Evolutionary conservation across 345 rosid species (phyloP), one percentile per base, ranked within the genome.

Genomic region (Eucalyptus leucophloia): DNA sequence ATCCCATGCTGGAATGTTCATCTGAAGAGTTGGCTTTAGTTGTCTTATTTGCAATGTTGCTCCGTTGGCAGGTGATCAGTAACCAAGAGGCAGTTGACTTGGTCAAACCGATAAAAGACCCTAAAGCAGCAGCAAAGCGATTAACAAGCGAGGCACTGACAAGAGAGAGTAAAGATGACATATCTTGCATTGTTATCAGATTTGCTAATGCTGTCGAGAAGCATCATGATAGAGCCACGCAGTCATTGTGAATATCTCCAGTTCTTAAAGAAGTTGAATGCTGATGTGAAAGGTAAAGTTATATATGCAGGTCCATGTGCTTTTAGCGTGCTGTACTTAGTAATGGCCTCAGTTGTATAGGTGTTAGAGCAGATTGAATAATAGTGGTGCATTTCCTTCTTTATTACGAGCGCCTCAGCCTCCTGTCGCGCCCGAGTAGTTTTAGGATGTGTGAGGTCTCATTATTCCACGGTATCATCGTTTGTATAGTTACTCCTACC

Each of bases 141-240:
- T 87, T 90, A 65, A 90, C 91, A 15, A 65, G 87, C 40, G 89
- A 87, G 86, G 91, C 91, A 21, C 45, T 90, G 89, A 13, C 40
- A 42, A 90, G 91, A 83, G 89, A 87, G 50, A 90, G 91, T 87
- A 90, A 90, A 90, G 91, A 90, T n/a, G 91, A 90, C 37, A 90
- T 90, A 81, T 90, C 91, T 58, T 90, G 91, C 87, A 88, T 90
- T 5, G 91, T 90, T 7, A 87, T 90, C 85, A 88, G 87, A 87
- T 90, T 90, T 15, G 26, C 83, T 77, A 77, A 40, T 77, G 83
- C 83, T 77, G 47, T 77, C 11, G 80, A 49, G 86, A 77, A 77
- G 83, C 83, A 37, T 77, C 83, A 2, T 42, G 28, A 21, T 42
- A 6, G 83, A 77, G 83, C 83, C 83, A 77, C 30, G 4, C 47